These are phyloP conservation scores for Coriaria nepalensis DNA, from an alignment of 306 rosid genomes.

Conservation along the genomic window DNA sequence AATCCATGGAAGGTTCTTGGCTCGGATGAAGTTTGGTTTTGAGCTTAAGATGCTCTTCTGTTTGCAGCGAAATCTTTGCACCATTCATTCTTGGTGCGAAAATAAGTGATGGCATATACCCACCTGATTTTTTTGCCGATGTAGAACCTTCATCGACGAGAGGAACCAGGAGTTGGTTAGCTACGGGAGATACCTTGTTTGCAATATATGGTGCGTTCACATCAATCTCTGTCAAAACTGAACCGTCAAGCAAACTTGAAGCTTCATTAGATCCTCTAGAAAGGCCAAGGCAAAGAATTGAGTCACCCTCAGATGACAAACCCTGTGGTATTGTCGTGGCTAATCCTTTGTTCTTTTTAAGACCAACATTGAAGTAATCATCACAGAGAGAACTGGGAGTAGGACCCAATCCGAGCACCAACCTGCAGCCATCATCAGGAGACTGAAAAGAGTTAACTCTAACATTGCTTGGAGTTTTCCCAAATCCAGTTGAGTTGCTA, in stretches of 20 bases:
- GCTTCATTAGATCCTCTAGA: slow-evolving; percentile 65
- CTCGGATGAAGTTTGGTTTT: slow-evolving; percentile 23
- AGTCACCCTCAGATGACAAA: slow-evolving; percentile 44
- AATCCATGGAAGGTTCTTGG: slow-evolving; percentile 34
- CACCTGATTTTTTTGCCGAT: slow-evolving; percentile 83
- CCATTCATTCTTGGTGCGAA: slow-evolving; percentile 59
- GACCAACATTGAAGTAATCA: slow-evolving; percentile 31
- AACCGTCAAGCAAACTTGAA: slow-evolving; percentile 42
- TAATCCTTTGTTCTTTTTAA: slow-evolving; percentile 34
- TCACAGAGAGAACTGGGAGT: slow-evolving; percentile 59
- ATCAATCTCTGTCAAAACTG: slow-evolving; percentile 49
- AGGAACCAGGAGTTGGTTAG: slow-evolving; percentile 36
- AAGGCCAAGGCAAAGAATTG: slow-evolving; percentile 83
- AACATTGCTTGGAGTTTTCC: slow-evolving; percentile 25
- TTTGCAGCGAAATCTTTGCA: slow-evolving; percentile 24
- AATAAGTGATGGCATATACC: slow-evolving; percentile 89
- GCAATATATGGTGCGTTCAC: slow-evolving; percentile 24
- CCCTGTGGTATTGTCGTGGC: slow-evolving; percentile 27
- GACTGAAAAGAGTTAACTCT: slow-evolving; percentile 35
- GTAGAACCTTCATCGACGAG: slow-evolving; percentile 87
- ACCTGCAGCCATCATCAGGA: slow-evolving; percentile 71
- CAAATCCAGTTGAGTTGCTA: slow-evolving; percentile 29
- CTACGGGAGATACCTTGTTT: slow-evolving; percentile 33
- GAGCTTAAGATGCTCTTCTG: slow-evolving; percentile 28
- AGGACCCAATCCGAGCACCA: slow-evolving; percentile 94